Evolutionary conservation across 108 stramenopile species (phyloP), one percentile per base, ranked within the genome.

Genomic region (Tribonema minus): DNA sequence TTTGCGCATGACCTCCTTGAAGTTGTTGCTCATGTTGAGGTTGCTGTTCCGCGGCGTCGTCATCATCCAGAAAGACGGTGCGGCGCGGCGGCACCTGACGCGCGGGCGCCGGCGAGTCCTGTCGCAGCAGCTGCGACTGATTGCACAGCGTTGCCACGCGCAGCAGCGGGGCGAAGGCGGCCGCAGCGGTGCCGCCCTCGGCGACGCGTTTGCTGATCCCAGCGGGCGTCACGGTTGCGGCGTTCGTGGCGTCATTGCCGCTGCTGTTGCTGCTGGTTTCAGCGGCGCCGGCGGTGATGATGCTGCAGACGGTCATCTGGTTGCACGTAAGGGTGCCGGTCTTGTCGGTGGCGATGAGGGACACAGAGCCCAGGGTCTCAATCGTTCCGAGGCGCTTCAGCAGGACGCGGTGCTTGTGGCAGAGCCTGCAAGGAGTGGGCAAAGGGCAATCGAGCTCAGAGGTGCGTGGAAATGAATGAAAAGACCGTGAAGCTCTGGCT

Each of bases 291-390:
- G 20, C 46, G 9, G 46, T 54, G 15, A 54, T 9, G 15, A 54
- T 20, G 20, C 46, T 54, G 9, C 15, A 15, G 40, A 90, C 88
- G 39, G 89, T 91, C 91, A 91, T 91, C 37, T 70, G 59, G 81
- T 91, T 91, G 71, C 87, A 83, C 7, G 89, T 90, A 15, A 90
- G 73, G 20, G 89, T 90, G 36, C 89, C 89, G 9, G 89, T 90
- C 85, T 90, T 90, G 84, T 90, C 89, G 30, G 87, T 81, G 82
- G 83, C 83, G 72, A 90, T 86, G 71, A 67, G 75, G 5, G 86
- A 73, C 41, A 81, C 72, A 36, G 85, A 84, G 1, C 89, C 89
- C n/a, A 90, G 86, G 12, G 89, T 90, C 83, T 90, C 89, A 38
- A 90, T 85, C 38, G 71, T 64, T 63, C 88, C 87, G 30, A 89